A percentile compares a stretch with the other conserved stretches of the same genome.
Evolutionary conservation across 768 basidiomycete species (phyloP).

Genomic region (Naganishia kalamii): DNA sequence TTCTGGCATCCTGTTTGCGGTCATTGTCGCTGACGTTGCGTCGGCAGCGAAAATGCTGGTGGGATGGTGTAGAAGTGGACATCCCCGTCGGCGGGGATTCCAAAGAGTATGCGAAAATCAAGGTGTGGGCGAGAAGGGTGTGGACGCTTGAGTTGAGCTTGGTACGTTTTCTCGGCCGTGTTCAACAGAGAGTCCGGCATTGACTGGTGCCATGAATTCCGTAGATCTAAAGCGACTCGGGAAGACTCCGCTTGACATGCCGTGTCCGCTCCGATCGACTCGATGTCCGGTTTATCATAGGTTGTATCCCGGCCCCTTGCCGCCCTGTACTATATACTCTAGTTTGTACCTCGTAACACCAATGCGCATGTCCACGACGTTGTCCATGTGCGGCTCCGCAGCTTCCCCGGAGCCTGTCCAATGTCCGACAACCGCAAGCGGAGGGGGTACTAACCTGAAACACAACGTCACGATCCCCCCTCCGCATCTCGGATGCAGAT

Average conservation of each 20-base stretch:
- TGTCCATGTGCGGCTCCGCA: too few species aligned
- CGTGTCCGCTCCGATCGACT: background rate
- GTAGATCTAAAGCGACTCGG: background rate
- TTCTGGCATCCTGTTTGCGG: background rate
- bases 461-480: too few species aligned
- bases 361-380: too few species aligned
- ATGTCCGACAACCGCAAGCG: too few species aligned
- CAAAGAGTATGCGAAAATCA: constrained; percentile 57
- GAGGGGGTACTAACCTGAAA: too few species aligned
- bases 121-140: constrained; percentile 93
- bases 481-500: too few species aligned
- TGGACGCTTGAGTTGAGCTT: constrained; percentile 97
- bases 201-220: background rate
- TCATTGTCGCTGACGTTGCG: background rate
- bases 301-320: constrained; percentile 1
- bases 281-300: background rate
- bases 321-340: too few species aligned
- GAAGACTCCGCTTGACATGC: background rate
- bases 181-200: background rate
- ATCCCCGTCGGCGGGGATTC: constrained; percentile 56
- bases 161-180: constrained; percentile 50
- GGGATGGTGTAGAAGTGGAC: constrained; percentile 93
- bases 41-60: constrained; percentile 92
- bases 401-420: too few species aligned
- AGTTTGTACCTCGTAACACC: too few species aligned